phyloP scores from a whole-genome alignment of 2,329 filamentous ascomycete genomes.

The Stromatinia cepivora region DNA sequence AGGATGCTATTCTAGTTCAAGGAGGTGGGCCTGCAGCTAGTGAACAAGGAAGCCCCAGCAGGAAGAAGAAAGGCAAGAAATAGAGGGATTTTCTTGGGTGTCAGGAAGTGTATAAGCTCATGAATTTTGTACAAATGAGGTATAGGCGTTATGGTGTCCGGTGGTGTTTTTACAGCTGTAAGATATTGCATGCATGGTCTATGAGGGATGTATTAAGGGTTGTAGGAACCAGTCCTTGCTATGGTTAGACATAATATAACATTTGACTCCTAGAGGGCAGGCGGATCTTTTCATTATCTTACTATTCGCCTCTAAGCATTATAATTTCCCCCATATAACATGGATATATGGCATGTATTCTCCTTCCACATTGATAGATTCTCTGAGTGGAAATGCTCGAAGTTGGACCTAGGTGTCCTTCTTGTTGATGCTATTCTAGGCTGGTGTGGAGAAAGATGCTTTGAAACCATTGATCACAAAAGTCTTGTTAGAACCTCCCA shows the following conservation, averaged over 20 bases:
- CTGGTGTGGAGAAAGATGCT: neutral
- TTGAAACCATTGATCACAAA: neutral
- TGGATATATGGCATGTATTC: neutral
- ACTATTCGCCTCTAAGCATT: neutral
- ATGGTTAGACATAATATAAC: neutral
- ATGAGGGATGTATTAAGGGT: neutral
- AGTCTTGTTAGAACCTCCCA: neutral
- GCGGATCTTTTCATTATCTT: neutral
- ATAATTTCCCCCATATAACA: neutral
- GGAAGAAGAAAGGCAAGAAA: constrained; percentile 69
- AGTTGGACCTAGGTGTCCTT: constrained; percentile 1
- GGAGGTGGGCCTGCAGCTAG: constrained; percentile 29
- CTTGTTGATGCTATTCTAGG: constrained; percentile 1
- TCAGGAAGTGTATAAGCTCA: constrained; percentile 21
- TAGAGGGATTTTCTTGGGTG: constrained; percentile 40
- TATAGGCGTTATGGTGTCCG: constrained; percentile 19
- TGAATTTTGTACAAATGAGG: constrained; percentile 1
- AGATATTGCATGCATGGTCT: constrained; percentile 9
- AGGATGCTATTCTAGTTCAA: constrained; percentile 79
- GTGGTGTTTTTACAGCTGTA: constrained; percentile 14
- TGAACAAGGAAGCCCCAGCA: constrained; percentile 42
- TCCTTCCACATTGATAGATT: neutral
- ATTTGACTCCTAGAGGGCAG: neutral
- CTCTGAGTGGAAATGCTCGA: neutral
- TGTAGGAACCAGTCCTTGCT: neutral